Evolutionary conservation across 768 basidiomycete species (phyloP), one percentile per base, ranked within the genome.

Genomic region (Tricholoma sp.): DNA sequence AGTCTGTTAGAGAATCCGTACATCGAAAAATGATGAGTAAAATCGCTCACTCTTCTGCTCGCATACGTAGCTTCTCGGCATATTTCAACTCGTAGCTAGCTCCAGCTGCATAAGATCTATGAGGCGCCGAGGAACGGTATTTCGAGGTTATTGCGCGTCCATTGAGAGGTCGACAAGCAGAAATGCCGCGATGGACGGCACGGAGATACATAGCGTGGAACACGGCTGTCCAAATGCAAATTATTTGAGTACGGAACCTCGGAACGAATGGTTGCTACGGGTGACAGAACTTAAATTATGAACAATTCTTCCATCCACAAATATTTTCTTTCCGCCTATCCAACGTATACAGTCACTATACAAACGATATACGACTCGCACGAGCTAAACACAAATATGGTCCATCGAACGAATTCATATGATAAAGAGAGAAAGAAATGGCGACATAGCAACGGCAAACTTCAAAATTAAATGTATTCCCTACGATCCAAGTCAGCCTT

Each of bases 381-480:
- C 34, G 34, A 36, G 13, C 34, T 11, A 36, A 8, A 34, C 34
- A 13, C 34, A 36, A 11, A 17, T 10, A 10, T 33, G 9, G 51
- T 33, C 24, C 34, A 32, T 45, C 33, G 24, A 49, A 49, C 15
- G 28, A 24, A 49, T 48, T n/a, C 44, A 11, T 28, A 28, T 28
- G 15, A 4, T 2, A 15, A 31, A 12, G 29, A 8, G 42, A 13
- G 54, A 41, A 50, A 34, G 32, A 44, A 28, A 20, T 57, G 62
- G 57, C 11, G 7, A 57, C 52, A 28, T 57, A 60, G 52, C 50
- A 59, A 56, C 31, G 15, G 32, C 9, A 34, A 42, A 53, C 47
- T 50, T 53, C 11, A 20, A 61, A 56, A 45, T 59, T 87, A 91
- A 76, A 91, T 91, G 74, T 91, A 86, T 74, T 91, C 88, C 65